Evolutionary conservation across 2,329 filamentous ascomycete genomes (phyloP).

Genomic region (Diplocarpon mali): DNA sequence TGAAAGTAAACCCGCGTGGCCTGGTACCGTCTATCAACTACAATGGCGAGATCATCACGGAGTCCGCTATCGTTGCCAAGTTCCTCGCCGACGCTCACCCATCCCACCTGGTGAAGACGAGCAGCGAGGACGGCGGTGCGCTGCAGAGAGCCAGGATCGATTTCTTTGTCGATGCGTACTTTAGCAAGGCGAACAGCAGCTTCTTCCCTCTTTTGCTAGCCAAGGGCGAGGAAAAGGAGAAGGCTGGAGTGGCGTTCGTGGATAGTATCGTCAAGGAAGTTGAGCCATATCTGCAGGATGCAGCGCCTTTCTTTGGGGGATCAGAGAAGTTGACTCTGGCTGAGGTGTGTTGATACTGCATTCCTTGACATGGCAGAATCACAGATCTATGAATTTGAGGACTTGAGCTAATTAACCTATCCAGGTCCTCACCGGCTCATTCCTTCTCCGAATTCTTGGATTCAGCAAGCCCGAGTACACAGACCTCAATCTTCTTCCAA

Average conservation of each 20-base stretch:
- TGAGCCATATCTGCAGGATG: slow-evolving; percentile 53
- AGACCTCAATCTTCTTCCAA: slow-evolving; percentile 43
- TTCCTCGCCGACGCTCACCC: slow-evolving; percentile 62
- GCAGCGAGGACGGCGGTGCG: slow-evolving; percentile 41
- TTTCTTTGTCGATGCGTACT: slow-evolving; percentile 64
- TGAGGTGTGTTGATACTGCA: slow-evolving; percentile 42
- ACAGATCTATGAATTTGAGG: no score
- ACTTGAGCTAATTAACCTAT: no score
- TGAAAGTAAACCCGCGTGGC: slow-evolving; percentile 68
- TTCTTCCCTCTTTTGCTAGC: slow-evolving; percentile 36
- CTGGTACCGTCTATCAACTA: slow-evolving; percentile 62
- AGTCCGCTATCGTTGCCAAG: slow-evolving; percentile 62
- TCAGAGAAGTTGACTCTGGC: slow-evolving; percentile 56
- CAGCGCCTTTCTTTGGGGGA: slow-evolving; percentile 52
- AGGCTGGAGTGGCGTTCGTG: slow-evolving; percentile 40
- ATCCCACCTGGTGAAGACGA: slow-evolving; percentile 50
- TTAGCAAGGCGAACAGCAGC: slow-evolving; percentile 45
- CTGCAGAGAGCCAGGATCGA: slow-evolving; percentile 53
- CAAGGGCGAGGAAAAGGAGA: slow-evolving; percentile 36
- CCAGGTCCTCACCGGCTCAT: slow-evolving; percentile 53
- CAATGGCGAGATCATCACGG: slow-evolving; percentile 56
- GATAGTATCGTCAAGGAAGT: slow-evolving; percentile 55
- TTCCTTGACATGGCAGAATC: no score
- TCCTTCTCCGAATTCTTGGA: slow-evolving; percentile 49
- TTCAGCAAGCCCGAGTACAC: slow-evolving; percentile 39